Evolutionary conservation across 2,329 filamentous ascomycete species (phyloP), one percentile per base, ranked within the genome.

Genomic region (Arthrinium phaeospermum): DNA sequence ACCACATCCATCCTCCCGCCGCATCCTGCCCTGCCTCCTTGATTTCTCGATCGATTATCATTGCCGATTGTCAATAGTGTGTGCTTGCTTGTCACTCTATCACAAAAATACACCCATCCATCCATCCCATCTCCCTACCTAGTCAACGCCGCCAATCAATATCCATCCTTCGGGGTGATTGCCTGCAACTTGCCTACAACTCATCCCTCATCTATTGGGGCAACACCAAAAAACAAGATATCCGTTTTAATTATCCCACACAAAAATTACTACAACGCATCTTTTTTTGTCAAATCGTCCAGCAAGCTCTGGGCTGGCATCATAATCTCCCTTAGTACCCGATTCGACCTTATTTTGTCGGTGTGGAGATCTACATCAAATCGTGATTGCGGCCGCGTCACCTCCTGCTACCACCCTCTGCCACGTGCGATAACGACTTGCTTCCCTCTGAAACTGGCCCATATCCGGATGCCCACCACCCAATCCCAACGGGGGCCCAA

Each of bases 291-390:
- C 13, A 27, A 27, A 57, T 19, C 37, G n/a, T 37, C 37, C 2
- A 37, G 5, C 24, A 34, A 8, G 7, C 16, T 64, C 57, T 41
- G 19, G 22, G 16, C 22, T 41, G n/a, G 57, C 57, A 41, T 64
- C 57, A 64, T 41, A 64, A 41, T 64, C 57, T 64, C 57, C 57
- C n/a, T 30, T 64, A 49, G 19, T 10, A 41, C 19, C 34, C 57
- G 57, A 64, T 41, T 64, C 34, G 57, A 41, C 57, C 57, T 64
- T 64, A 64, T 41, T 64, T 37, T 64, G 57, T 64, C 57, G 57
- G 57, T 64, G 57, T 64, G 57, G 57, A 14, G 57, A 64, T 64
- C 57, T 64, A 64, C 57, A 64, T 64, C 57, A 64, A 64, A 64
- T 64, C 57, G 57, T 64, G 57, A 64, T 64, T 64, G 34, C 57